Evolutionary conservation across 176 grass and related monocot species (phyloP).

Genomic region (Dendrocalamus sinicus): DNA sequence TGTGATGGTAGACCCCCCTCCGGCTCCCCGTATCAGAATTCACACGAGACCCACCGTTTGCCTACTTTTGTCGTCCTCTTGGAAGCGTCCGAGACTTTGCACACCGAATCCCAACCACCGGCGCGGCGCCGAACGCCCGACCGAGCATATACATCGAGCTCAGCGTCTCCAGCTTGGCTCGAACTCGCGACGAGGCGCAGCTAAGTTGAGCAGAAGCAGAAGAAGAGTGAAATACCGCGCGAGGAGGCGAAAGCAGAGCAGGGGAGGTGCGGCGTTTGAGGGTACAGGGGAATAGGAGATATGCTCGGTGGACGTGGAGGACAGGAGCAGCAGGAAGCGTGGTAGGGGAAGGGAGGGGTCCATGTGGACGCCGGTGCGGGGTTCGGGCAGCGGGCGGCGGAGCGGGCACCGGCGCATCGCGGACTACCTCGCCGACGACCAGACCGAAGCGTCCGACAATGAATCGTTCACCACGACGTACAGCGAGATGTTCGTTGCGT

Average conservation of each 20-base stretch:
- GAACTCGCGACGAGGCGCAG: neutral
- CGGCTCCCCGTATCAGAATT: neutral
- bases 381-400: conserved; percentile 56
- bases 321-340: neutral
- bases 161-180: neutral
- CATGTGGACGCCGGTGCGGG: conserved; percentile 78
- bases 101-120: conserved; percentile 55
- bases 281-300: neutral
- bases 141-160: conserved; percentile 22
- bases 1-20: neutral
- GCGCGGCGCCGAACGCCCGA: neutral
- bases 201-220: neutral
- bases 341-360: neutral
- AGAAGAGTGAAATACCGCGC: neutral
- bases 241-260: neutral
- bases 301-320: neutral
- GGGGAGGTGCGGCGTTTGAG: neutral
- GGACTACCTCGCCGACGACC: conserved; percentile 80
- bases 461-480: conserved; percentile 76
- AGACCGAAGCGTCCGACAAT: conserved; percentile 73
- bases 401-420: conserved; percentile 75
- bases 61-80: conserved; percentile 41
- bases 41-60: conserved; percentile 43
- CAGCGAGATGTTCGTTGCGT: conserved; percentile 51
- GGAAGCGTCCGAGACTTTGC: conserved; percentile 30